Conservation (phyloP, 352 stramenopile species). For the Globisporangium lucens region DNA sequence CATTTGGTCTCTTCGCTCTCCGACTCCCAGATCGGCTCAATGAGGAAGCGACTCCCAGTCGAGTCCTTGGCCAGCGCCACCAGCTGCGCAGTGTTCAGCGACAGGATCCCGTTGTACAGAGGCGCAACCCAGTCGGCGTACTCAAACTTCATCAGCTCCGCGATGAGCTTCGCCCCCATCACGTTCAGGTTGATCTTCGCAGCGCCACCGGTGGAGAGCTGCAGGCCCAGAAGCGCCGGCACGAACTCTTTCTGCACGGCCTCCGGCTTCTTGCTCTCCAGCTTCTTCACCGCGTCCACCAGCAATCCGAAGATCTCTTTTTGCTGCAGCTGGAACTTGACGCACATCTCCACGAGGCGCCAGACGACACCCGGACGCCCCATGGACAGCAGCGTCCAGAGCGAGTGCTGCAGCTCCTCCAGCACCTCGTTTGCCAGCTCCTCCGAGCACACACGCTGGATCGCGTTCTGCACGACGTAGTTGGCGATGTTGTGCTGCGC, state of each 20-base stretch:
- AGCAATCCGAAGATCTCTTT: constrained; percentile 50
- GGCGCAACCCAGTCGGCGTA: constrained; percentile 41
- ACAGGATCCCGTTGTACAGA: constrained; percentile 62
- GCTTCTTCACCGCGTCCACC: constrained; percentile 62
- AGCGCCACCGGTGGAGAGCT: constrained; percentile 52
- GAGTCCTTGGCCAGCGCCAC: constrained; percentile 75
- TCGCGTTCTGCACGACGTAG: constrained; percentile 77
- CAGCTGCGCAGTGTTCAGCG: constrained; percentile 63
- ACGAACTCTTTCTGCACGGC: constrained; percentile 62
- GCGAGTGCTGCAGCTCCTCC: constrained; percentile 46
- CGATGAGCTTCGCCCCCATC: constrained; percentile 72
- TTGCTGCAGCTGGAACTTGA: constrained; percentile 52
- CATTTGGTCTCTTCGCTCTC: constrained; percentile 49
- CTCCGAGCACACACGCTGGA: constrained; percentile 45
- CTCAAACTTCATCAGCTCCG: constrained; percentile 66
- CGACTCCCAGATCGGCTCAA: constrained; percentile 80
- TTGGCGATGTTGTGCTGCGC: constrained; percentile 73
- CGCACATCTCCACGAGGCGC: constrained; percentile 73
- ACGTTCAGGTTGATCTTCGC: constrained; percentile 75
- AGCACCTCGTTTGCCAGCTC: constrained; percentile 51
- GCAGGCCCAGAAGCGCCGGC: constrained; percentile 55
- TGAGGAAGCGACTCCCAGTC: constrained; percentile 68
- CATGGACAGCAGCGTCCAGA: constrained; percentile 76
- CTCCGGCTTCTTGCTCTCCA: constrained; percentile 79
- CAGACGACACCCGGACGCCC: constrained; percentile 71